Evolutionary conservation across 768 basidiomycete species (phyloP).

Genomic region (Tricholoma flavovirens): DNA sequence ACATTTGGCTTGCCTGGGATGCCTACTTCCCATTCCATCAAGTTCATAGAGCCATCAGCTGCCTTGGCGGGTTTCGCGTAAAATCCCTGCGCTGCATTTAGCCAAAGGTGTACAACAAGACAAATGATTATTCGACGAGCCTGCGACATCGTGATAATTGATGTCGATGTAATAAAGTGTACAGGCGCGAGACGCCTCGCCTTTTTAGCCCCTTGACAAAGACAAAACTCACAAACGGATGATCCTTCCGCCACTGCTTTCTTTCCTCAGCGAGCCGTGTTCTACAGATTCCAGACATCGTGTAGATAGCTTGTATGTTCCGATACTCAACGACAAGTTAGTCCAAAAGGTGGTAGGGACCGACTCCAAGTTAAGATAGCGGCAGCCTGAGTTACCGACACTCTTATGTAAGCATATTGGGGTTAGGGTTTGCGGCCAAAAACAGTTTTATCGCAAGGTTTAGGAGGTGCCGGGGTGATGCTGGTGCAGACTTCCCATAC

Average conservation of each 20-base stretch:
- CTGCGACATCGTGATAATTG: neutral
- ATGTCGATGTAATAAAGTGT: slow-evolving; percentile 4
- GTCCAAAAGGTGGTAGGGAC: neutral
- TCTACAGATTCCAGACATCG: slow-evolving; percentile 92
- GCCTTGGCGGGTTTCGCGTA: slow-evolving; percentile 91
- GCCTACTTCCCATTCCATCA: slow-evolving; percentile 98
- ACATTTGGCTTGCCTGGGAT: slow-evolving; percentile 92
- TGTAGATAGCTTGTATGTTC: neutral
- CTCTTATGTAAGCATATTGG: too few species aligned
- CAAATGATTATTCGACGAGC: neutral
- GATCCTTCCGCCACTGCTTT: slow-evolving; percentile 98
- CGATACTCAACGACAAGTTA: neutral
- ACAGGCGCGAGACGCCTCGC: slow-evolving; percentile 6
- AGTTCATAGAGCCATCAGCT: slow-evolving; percentile 88
- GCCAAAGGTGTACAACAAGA: slow-evolving; percentile 1
- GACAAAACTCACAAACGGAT: slow-evolving; percentile 79
- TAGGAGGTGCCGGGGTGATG: too few species aligned
- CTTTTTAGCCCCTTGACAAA: slow-evolving; percentile 6
- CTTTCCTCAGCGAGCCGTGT: slow-evolving; percentile 92
- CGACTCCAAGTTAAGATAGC: too few species aligned
- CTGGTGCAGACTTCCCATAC: too few species aligned
- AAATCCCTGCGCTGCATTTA: slow-evolving; percentile 66
- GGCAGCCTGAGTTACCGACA: too few species aligned
- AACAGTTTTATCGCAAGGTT: too few species aligned
- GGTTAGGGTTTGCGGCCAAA: too few species aligned